These are phyloP conservation scores for Sporisorium iseilematis-ciliati DNA, from an alignment of 1,284 basidiomycete species.

Conservation along the genomic window DNA sequence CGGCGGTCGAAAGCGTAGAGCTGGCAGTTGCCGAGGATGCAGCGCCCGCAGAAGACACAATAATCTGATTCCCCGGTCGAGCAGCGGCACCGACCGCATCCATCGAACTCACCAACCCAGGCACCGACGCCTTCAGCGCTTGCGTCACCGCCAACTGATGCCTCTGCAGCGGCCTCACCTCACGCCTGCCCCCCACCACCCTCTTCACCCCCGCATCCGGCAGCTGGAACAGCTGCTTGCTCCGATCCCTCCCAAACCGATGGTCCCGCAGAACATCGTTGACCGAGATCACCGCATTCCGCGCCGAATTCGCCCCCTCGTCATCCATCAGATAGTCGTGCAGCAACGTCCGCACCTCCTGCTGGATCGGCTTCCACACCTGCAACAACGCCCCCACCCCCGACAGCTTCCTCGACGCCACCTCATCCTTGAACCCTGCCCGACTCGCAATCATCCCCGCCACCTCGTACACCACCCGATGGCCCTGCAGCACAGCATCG, in stretches of 20 bases:
- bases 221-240: conserved; percentile 81
- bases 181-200: conserved; percentile 74
- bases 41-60: conserved; percentile 20
- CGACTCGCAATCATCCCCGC: conserved; percentile 55
- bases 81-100: conserved; percentile 23
- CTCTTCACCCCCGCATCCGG: conserved; percentile 73
- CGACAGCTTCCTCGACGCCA: conserved; percentile 31
- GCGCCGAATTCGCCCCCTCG: conserved; percentile 79
- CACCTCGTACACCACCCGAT: conserved; percentile 92
- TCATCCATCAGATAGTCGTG: conserved; percentile 93
- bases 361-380: conserved; percentile 90
- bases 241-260: conserved; percentile 56
- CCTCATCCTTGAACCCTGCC: conserved; percentile 52
- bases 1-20: background rate
- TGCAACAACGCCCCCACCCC: conserved; percentile 75
- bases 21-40: background rate
- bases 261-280: conserved; percentile 81
- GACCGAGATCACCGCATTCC: conserved; percentile 90
- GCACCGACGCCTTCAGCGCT: conserved; percentile 89
- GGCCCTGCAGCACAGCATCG: conserved; percentile 92
- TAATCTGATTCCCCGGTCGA: conserved; percentile 27
- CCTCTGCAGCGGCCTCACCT: conserved; percentile 73
- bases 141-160: conserved; percentile 88
- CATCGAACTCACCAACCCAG: conserved; percentile 79
- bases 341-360: conserved; percentile 83